A percentile compares a stretch with the other conserved stretches of the same genome.
Conservation (phyloP, 2,329 filamentous ascomycete species). For the Neofusicoccum kwambonambiense region DNA sequence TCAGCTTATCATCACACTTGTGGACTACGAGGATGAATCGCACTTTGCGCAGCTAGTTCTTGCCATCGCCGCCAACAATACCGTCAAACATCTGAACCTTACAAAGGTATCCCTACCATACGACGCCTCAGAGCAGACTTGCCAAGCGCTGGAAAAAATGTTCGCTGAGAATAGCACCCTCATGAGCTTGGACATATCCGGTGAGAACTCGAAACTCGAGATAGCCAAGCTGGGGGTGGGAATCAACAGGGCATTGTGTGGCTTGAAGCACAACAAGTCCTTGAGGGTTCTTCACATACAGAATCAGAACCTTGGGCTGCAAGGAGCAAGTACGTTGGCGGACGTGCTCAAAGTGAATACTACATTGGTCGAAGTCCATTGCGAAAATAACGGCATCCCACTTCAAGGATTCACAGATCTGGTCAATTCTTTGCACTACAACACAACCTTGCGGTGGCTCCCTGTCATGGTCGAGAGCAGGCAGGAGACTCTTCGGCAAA, state of each 20-base stretch:
- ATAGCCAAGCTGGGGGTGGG: conserved; percentile 68
- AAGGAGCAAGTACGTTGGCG: conserved; percentile 67
- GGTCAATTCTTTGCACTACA: conserved; percentile 66
- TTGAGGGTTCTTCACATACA: conserved; percentile 64
- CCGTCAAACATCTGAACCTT: conserved; percentile 64
- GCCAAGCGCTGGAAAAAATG: conserved; percentile 60
- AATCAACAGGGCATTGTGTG: conserved; percentile 64
- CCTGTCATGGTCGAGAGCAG: conserved; percentile 64
- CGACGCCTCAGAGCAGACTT: conserved; percentile 67
- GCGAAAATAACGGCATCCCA: conserved; percentile 70
- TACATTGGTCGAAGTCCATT: conserved; percentile 64
- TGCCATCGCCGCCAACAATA: conserved; percentile 62
- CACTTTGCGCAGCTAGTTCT: conserved; percentile 63
- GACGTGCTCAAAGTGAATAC: conserved; percentile 66
- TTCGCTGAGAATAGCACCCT: conserved; percentile 67
- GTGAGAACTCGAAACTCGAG: conserved; percentile 70
- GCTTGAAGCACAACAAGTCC: conserved; percentile 62
- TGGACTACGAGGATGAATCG: conserved; percentile 66
- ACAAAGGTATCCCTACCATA: conserved; percentile 69
- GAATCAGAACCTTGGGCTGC: conserved; percentile 66
- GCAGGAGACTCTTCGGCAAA: conserved; percentile 59
- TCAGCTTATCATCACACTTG: conserved; percentile 64
- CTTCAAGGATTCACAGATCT: conserved; percentile 69
- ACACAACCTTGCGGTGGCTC: conserved; percentile 61
- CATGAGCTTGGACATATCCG: conserved; percentile 67